Conservation (phyloP, 1,284 basidiomycete species). For the Tausonia pullulans region DNA sequence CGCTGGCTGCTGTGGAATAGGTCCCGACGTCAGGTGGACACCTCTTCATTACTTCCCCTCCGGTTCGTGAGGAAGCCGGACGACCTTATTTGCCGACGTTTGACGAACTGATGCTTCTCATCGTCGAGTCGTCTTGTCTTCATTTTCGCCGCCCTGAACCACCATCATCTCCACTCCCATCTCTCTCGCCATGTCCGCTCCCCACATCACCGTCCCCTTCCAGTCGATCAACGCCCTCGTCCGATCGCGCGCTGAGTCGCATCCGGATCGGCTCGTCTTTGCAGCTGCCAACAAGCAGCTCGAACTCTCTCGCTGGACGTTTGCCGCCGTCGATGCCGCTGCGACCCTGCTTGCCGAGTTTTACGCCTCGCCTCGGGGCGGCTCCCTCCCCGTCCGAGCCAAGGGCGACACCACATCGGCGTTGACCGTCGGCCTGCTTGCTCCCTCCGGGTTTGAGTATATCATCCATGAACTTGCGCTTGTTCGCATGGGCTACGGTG, state of each 20-base stretch:
- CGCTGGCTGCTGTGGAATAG: too few species aligned
- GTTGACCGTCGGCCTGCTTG: neutral
- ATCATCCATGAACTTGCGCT: conserved; percentile 4
- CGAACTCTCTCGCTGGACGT: conserved; percentile 5
- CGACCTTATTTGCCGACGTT: too few species aligned
- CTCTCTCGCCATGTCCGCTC: neutral
- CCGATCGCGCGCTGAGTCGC: conserved; percentile 3
- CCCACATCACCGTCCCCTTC: neutral
- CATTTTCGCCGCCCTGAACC: too few species aligned
- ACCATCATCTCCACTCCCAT: neutral
- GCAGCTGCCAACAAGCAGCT: conserved; percentile 15
- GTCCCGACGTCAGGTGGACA: too few species aligned
- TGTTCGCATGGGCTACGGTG: conserved; percentile 7
- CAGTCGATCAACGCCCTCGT: conserved; percentile 15
- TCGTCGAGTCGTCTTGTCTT: too few species aligned
- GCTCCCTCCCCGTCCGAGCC: neutral
- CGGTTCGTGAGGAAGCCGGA: too few species aligned
- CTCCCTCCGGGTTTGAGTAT: neutral
- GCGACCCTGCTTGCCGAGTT: conserved; percentile 12
- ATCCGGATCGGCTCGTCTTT: conserved; percentile 13
- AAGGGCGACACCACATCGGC: neutral
- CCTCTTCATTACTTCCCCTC: too few species aligned
- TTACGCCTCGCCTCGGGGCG: neutral
- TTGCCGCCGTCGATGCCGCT: neutral
- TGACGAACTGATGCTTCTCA: too few species aligned